phyloP scores from a whole-genome alignment of 129 eudicot genomes.

The Calendula officinalis region DNA sequence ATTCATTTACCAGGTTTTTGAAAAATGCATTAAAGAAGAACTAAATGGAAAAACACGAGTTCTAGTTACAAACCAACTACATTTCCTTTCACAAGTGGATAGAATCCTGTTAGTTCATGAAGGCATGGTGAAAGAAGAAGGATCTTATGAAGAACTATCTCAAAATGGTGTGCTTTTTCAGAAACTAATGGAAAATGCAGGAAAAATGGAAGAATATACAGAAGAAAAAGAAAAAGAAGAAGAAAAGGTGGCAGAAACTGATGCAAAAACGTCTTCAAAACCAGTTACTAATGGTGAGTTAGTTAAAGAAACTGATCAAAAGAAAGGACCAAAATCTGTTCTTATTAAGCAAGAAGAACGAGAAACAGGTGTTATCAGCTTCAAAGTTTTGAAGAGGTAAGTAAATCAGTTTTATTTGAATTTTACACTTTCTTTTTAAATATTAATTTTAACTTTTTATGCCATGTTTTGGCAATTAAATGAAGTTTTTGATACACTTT shows the following conservation, averaged over 20 bases:
- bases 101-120: slow-evolving; percentile 79
- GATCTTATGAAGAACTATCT: slow-evolving; percentile 85
- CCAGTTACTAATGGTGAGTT: slow-evolving; percentile 48
- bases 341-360: slow-evolving; percentile 91
- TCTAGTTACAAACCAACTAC: slow-evolving; percentile 90
- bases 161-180: slow-evolving; percentile 66
- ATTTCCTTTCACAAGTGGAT: slow-evolving; percentile 96
- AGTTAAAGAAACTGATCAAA: slow-evolving; percentile 42
- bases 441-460: too few relatives aligned
- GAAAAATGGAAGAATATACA: slow-evolving; percentile 85
- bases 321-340: slow-evolving; percentile 67
- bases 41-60: slow-evolving; percentile 83
- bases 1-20: slow-evolving; percentile 58
- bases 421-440: too few relatives aligned
- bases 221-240: slow-evolving; percentile 55
- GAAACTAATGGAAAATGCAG: slow-evolving; percentile 94
- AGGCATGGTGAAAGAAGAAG: slow-evolving; percentile 88
- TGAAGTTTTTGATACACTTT: too few relatives aligned
- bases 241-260: slow-evolving; percentile 24
- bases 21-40: slow-evolving; percentile 79
- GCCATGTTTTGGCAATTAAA: too few relatives aligned
- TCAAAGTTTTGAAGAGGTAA: slow-evolving; percentile 77
- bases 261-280: slow-evolving; percentile 26
- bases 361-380: slow-evolving; percentile 88
- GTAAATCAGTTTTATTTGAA: too few relatives aligned